Evolutionary conservation across 768 basidiomycete species (phyloP).

Genomic region (Psilocybe subaeruginosa): DNA sequence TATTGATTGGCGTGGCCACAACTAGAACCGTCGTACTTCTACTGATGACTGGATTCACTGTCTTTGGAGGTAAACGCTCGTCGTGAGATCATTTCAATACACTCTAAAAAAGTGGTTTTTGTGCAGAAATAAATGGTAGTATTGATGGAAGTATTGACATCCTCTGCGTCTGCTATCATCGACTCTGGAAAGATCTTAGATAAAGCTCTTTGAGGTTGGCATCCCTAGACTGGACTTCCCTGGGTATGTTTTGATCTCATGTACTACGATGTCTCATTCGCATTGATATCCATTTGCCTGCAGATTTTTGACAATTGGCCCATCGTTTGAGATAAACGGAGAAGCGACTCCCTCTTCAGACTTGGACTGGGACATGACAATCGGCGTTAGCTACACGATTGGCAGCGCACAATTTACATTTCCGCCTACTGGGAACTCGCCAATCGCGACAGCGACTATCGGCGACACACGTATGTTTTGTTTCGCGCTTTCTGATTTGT

Average conservation of each 20-base stretch:
- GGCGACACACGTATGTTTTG: slow-evolving; percentile 44
- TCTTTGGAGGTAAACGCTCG: slow-evolving; percentile 34
- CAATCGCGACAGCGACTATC: slow-evolving; percentile 30
- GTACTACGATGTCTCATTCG: background rate
- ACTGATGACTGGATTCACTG: slow-evolving; percentile 33
- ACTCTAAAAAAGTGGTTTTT: background rate
- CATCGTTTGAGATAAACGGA: slow-evolving; percentile 46
- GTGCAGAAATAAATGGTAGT: slow-evolving; percentile 36
- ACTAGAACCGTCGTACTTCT: slow-evolving; percentile 51
- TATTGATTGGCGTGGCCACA: slow-evolving; percentile 41
- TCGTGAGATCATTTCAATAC: background rate
- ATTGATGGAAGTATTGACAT: slow-evolving; percentile 41
- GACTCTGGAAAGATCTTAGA: slow-evolving; percentile 40
- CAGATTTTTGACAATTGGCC: slow-evolving; percentile 48
- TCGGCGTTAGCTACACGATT: slow-evolving; percentile 46
- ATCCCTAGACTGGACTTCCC: slow-evolving; percentile 54
- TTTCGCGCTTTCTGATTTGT: too few relatives aligned
- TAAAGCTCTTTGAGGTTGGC: slow-evolving; percentile 38
- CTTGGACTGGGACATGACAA: slow-evolving; percentile 38
- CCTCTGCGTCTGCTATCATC: slow-evolving; percentile 39
- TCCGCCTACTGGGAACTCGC: slow-evolving; percentile 34
- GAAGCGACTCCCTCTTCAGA: slow-evolving; percentile 36
- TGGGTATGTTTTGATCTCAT: slow-evolving; percentile 33
- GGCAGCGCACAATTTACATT: slow-evolving; percentile 44
- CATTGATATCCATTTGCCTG: background rate